These are phyloP conservation scores for Scheffersomyces titani DNA, from an alignment of 1,139 yeast genomes.

Conservation along the genomic window DNA sequence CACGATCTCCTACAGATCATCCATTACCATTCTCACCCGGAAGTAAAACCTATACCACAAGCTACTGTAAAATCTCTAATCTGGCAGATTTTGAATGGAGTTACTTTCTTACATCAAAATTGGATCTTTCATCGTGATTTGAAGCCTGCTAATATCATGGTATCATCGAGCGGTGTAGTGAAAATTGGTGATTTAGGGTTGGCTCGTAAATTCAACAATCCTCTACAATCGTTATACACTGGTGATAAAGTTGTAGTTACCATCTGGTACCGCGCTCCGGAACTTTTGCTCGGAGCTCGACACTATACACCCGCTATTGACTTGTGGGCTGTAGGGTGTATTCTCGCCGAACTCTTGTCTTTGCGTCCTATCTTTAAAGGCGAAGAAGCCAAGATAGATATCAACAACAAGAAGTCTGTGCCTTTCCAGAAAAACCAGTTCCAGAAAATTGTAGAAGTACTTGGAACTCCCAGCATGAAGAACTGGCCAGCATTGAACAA, in stretches of 20 bases:
- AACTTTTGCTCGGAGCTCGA: conserved; percentile 82
- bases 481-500: conserved; percentile 77
- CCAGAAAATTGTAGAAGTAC: conserved; percentile 82
- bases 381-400: conserved; percentile 93
- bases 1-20: conserved; percentile 92
- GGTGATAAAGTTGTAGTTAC: conserved; percentile 98
- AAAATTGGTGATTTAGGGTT: conserved; percentile 96
- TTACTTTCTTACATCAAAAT: conserved; percentile 86
- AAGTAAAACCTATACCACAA: conserved; percentile 74
- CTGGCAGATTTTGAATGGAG: conserved; percentile 93
- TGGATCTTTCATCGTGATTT: conserved; percentile 96
- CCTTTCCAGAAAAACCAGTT: conserved; percentile 94
- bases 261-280: conserved; percentile 98
- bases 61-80: conserved; percentile 76
- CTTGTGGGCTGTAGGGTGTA: conserved; percentile 97
- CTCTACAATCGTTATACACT: conserved; percentile 82
- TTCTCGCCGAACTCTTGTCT: conserved; percentile 86
- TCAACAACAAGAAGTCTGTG: conserved; percentile 75
- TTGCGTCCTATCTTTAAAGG: conserved; percentile 94
- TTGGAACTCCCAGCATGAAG: conserved; percentile 80
- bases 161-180: conserved; percentile 81
- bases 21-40: conserved; percentile 92
- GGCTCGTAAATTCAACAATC: conserved; percentile 87
- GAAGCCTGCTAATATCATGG: conserved; percentile 98
- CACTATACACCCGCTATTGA: conserved; percentile 96